phyloP scores from a whole-genome alignment of 2,329 filamentous ascomycete species.

The Cephalotrichum gorgonifer region DNA sequence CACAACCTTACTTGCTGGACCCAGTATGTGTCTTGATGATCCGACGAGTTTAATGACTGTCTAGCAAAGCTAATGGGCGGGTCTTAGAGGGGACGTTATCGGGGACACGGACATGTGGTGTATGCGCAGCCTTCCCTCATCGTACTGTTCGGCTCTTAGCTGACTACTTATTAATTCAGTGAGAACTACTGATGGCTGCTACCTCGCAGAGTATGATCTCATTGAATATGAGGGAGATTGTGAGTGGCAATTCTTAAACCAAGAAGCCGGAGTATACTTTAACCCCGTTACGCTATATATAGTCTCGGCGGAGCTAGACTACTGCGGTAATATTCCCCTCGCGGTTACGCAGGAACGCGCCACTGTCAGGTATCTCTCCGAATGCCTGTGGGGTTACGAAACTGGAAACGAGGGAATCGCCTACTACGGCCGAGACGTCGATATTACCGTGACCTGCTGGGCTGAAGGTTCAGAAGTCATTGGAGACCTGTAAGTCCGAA shows the following conservation, averaged over 20 bases:
- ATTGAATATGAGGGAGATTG: constrained; percentile 3
- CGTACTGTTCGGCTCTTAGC: not conserved
- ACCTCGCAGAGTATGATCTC: constrained; percentile 3
- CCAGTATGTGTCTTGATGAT: not conserved
- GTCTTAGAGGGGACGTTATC: not conserved
- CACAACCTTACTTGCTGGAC: constrained; percentile 2
- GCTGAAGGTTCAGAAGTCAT: not conserved
- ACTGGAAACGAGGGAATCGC: not conserved
- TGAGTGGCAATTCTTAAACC: not conserved
- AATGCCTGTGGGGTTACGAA: constrained; percentile 1
- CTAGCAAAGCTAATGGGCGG: not conserved
- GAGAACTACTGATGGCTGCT: constrained; percentile 1
- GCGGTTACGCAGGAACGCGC: not conserved
- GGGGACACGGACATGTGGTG: constrained; percentile 4
- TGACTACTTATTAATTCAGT: not conserved
- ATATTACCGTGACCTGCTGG: constrained; percentile 2
- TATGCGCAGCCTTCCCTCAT: not conserved
- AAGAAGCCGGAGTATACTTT: not conserved
- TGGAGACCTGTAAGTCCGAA: not conserved
- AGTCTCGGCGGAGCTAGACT: constrained; percentile 2
- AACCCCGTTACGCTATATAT: not conserved
- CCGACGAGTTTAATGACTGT: not conserved
- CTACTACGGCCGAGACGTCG: constrained; percentile 2
- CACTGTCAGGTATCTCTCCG: constrained; percentile 3
- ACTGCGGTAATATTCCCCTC: not conserved